Conservation (phyloP, 768 basidiomycete species). For the Mycena maculata region DNA sequence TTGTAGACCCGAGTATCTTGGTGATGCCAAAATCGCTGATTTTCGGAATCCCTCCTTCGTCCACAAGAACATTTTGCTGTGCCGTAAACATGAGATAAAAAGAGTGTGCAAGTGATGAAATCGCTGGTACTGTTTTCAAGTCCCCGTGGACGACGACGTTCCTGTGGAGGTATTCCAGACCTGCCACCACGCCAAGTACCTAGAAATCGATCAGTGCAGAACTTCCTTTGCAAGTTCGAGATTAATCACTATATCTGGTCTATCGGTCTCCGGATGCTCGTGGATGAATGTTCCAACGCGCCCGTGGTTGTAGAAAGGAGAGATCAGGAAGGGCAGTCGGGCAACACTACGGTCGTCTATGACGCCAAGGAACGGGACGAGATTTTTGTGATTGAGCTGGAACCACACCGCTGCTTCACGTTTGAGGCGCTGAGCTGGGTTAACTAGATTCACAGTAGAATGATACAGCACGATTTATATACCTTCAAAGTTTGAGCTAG, state of each 20-base stretch:
- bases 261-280: not conserved
- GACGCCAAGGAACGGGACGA: not conserved
- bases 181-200: constrained; percentile 1
- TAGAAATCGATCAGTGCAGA: not conserved
- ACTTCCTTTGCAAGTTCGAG: not conserved
- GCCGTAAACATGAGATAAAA: not conserved
- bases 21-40: constrained; percentile 32
- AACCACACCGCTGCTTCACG: not conserved
- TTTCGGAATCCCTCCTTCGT: not conserved
- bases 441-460: too few relatives aligned
- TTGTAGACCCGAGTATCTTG: constrained; percentile 25
- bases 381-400: not conserved
- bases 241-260: not conserved
- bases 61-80: constrained; percentile 29
- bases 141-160: constrained; percentile 15
- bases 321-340: not conserved
- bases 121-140: constrained; percentile 17
- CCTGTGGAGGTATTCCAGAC: constrained; percentile 15
- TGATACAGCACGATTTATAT: too few relatives aligned
- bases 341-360: not conserved
- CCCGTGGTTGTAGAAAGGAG: not conserved
- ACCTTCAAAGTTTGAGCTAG: too few relatives aligned
- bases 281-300: not conserved
- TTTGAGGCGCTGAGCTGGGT: not conserved
- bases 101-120: too few relatives aligned